Evolutionary conservation across 2,329 filamentous ascomycete genomes (phyloP).

Genomic region (Daldinia sp.): DNA sequence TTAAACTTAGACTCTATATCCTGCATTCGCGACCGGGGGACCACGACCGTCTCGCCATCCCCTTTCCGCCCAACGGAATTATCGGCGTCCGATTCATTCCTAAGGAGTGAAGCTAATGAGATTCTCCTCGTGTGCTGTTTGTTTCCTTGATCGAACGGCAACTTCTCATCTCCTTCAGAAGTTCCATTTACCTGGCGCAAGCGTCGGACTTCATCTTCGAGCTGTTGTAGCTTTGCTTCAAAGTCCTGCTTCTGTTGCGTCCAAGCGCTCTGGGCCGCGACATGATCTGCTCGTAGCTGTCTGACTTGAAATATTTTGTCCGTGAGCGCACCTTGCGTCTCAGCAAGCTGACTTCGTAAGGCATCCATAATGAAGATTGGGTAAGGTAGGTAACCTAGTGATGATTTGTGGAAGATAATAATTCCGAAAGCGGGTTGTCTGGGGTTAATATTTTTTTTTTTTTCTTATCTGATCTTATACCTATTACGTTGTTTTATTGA

Average conservation of each 20-base stretch:
- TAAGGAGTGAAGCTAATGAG: not conserved
- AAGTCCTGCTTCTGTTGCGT: conserved; percentile 34
- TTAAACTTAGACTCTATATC: conserved; percentile 39
- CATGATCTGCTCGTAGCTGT: conserved; percentile 40
- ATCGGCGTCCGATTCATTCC: not conserved
- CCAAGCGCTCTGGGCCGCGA: conserved; percentile 34
- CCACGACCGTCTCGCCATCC: conserved; percentile 33
- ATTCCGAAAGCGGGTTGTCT: conserved; percentile 6
- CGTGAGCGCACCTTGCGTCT: conserved; percentile 47
- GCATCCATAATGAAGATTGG: conserved; percentile 43
- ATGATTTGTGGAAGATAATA: conserved; percentile 10
- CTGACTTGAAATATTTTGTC: conserved; percentile 45
- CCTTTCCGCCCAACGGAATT: not conserved
- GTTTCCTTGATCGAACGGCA: not conserved
- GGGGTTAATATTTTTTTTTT: conserved; percentile 7
- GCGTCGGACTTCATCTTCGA: conserved; percentile 41
- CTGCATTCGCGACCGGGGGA: conserved; percentile 39
- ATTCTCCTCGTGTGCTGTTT: not conserved
- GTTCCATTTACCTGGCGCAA: conserved; percentile 13
- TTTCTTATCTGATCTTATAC: not conserved
- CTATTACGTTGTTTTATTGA: conserved; percentile 1
- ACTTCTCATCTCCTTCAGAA: not conserved
- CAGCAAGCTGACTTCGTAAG: conserved; percentile 46
- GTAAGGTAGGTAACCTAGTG: conserved; percentile 6
- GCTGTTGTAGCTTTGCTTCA: conserved; percentile 33